Conservation (phyloP, 140 eudicot genomes). For the Ambrosia hybrid region DNA sequence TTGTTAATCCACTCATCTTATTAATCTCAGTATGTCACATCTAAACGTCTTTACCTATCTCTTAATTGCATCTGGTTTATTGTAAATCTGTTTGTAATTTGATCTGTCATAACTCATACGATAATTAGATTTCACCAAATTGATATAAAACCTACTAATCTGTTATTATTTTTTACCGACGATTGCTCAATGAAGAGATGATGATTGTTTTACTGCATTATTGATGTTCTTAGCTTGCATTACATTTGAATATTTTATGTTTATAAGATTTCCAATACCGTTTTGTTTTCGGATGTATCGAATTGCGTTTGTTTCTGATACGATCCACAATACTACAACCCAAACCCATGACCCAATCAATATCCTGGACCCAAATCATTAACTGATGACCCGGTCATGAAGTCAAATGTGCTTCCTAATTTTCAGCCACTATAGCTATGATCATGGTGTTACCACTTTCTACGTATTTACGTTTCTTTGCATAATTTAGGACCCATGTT, state of each 20-base stretch:
- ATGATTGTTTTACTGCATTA: constrained; percentile 1
- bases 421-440: too few species aligned
- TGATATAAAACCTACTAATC: constrained; percentile 5
- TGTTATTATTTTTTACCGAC: constrained; percentile 1
- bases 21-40: constrained; percentile 14
- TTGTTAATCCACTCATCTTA: constrained; percentile 4
- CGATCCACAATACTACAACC: too few species aligned
- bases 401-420: too few species aligned
- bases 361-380: too few species aligned
- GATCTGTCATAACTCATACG: constrained; percentile 8
- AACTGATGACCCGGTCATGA: too few species aligned
- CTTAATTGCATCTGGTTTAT: constrained; percentile 1
- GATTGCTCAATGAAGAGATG: constrained; percentile 6
- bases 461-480: too few species aligned
- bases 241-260: constrained; percentile 1
- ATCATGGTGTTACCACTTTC: too few species aligned
- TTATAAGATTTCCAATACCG: constrained; percentile 3
- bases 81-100: constrained; percentile 14
- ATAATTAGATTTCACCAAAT: neutral
- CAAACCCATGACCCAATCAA: too few species aligned
- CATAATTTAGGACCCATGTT: too few species aligned
- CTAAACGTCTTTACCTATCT: constrained; percentile 10
- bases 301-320: neutral
- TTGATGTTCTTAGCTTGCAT: constrained; percentile 12
- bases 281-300: neutral